Conservation (phyloP, 306 rosid genomes). For the Benincasa hispida region DNA sequence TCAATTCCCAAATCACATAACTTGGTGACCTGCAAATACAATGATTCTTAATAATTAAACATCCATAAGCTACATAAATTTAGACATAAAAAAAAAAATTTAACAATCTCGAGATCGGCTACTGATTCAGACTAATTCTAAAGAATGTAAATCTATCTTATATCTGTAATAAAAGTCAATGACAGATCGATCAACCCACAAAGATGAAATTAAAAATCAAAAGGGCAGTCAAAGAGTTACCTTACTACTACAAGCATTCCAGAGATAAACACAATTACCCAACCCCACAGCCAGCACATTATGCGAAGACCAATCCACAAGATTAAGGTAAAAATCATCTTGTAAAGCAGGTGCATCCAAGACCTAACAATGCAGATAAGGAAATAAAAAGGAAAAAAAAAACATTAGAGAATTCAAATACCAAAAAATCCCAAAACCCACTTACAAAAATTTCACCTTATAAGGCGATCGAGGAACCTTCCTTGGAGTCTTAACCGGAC, state of each 20-base stretch:
- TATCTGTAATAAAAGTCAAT: neutral
- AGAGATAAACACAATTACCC: slow-evolving; percentile 91
- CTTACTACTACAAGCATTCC: slow-evolving; percentile 99
- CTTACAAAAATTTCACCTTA: slow-evolving; percentile 31
- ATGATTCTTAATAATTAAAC: neutral
- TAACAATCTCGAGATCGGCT: neutral
- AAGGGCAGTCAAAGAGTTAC: slow-evolving; percentile 22
- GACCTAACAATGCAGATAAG: slow-evolving; percentile 30
- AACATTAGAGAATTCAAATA: neutral
- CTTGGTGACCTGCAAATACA: slow-evolving; percentile 66
- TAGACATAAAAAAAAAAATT: neutral
- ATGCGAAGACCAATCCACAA: slow-evolving; percentile 95
- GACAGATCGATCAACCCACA: neutral
- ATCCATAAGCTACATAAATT: neutral
- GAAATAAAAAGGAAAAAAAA: neutral
- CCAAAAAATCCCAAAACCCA: neutral
- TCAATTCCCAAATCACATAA: slow-evolving; percentile 89
- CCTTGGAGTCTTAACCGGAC: slow-evolving; percentile 67
- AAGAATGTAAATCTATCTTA: neutral
- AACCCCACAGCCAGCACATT: slow-evolving; percentile 91
- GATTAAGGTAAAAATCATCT: slow-evolving; percentile 93
- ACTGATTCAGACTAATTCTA: neutral
- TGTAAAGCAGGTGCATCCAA: slow-evolving; percentile 97
- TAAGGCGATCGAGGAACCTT: slow-evolving; percentile 93
- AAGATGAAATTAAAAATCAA: neutral